Percentiles rank a stretch among this genome's conserved stretches.
Conservation (phyloP, 2,329 filamentous ascomycete species). For the Neonectria coccinea region DNA sequence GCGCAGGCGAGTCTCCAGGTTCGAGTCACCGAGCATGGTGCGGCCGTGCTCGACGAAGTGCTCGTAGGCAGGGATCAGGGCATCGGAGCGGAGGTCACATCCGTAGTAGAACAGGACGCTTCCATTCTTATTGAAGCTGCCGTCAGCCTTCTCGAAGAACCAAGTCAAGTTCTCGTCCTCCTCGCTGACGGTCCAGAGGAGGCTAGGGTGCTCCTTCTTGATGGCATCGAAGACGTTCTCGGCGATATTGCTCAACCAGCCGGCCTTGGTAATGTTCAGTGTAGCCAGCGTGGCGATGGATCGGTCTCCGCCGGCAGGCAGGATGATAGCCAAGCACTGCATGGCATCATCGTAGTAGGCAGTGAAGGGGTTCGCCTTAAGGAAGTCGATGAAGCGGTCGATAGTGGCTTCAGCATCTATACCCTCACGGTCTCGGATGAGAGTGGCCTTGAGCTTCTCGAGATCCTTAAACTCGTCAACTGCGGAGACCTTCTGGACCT, state of each 20-base stretch:
- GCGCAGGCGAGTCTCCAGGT: constrained; percentile 87
- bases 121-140: constrained; percentile 85
- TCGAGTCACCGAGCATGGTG: constrained; percentile 89
- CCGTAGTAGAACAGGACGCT: constrained; percentile 98
- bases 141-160: constrained; percentile 98
- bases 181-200: constrained; percentile 96
- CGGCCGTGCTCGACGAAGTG: constrained; percentile 87
- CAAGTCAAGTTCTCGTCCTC: constrained; percentile 97
- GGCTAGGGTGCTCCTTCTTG: constrained; percentile 90
- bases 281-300: constrained; percentile 86
- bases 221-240: constrained; percentile 95
- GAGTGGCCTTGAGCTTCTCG: constrained; percentile 81
- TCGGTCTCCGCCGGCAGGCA: constrained; percentile 75
- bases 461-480: constrained; percentile 82
- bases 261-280: constrained; percentile 91
- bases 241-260: constrained; percentile 93
- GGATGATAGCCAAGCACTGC: constrained; percentile 90
- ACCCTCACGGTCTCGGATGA: constrained; percentile 84
- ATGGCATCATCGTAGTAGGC: constrained; percentile 95
- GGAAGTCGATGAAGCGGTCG: constrained; percentile 84
- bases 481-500: constrained; percentile 79
- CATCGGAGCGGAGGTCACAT: constrained; percentile 80
- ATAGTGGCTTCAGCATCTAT: constrained; percentile 86
- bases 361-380: constrained; percentile 84
- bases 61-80: constrained; percentile 81